Base-by-base conservation (phyloP, 495 filamentous ascomycete genomes). In the Hypomontagnella submonticulosa region DNA sequence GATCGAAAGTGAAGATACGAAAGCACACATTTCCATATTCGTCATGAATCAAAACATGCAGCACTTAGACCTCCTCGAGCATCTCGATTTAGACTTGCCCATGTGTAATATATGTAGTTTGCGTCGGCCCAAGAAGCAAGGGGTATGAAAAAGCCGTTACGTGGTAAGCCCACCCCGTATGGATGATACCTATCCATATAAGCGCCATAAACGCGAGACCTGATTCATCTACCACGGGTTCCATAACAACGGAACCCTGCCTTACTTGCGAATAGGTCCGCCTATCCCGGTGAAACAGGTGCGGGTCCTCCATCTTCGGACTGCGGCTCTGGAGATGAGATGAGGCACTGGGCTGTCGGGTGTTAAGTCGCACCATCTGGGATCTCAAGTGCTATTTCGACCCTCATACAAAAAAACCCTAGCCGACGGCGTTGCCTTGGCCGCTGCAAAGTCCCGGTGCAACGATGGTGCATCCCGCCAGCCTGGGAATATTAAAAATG, bases 381-480 rank as follows among this genome's bases (percentile, higher is more conserved):
- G 15, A 61, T 53, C 30, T 51, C 13, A 56, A n/a, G n/a, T n/a
- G n/a, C n/a, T 16, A 11, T 19, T 13, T 33, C 46, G 15, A 16
- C 27, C 10, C 5, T 60, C 27, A 34, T 27, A 27, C 27, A 34
- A n/a, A n/a, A n/a, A n/a, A 41, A 52, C 53, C 41, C 48, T 55
- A 57, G 38, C 41, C 58, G 46, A 48, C 62, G 41, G n/a, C 36
- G 30, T 48, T 23, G 37, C 13, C 19, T 55, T 13, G n/a, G 20
- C 46, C 47, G 32, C 36, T 57, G 57, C 46, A 67, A 41, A 52
- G 4, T 50, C 49, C 63, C 57, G 57, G 46, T 61, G 19, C 48
- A 13, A 60, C 46, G 16, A 51, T 40, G 37, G 38, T 48, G 27
- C 34, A 32, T 27, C 20, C 34, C 43, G 20, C 51, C 50, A 33